These are phyloP conservation scores for Nemophila menziesii DNA, from an alignment of 257 asterid genomes.

Conservation along the genomic window DNA sequence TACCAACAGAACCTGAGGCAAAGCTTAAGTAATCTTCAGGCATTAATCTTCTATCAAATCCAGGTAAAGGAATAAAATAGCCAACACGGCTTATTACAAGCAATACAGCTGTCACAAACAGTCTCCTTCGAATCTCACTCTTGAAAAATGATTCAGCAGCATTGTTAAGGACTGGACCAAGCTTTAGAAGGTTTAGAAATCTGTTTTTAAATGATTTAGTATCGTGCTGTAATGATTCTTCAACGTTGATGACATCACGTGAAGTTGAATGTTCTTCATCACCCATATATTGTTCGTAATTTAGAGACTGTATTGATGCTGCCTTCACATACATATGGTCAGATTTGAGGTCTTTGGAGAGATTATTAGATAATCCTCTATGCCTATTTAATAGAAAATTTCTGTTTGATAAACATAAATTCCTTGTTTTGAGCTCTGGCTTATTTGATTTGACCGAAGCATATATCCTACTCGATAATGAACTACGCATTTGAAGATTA, in stretches of 20 bases:
- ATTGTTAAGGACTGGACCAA: constrained; percentile 66
- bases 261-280: constrained; percentile 16
- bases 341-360: constrained; percentile 12
- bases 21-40: constrained; percentile 86
- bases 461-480: constrained; percentile 16
- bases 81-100: constrained; percentile 77
- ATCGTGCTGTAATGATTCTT: constrained; percentile 18
- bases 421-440: constrained; percentile 21
- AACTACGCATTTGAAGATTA: constrained; percentile 12
- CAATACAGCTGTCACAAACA: constrained; percentile 73
- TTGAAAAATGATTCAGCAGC: constrained; percentile 86
- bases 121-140: constrained; percentile 92
- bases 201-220: constrained; percentile 51
- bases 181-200: constrained; percentile 47
- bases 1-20: constrained; percentile 79
- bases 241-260: constrained; percentile 12
- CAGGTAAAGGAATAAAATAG: constrained; percentile 86
- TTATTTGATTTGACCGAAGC: constrained; percentile 16
- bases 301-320: constrained; percentile 39
- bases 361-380: constrained; percentile 13
- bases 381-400: constrained; percentile 14
- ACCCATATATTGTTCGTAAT: constrained; percentile 28
- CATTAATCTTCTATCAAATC: constrained; percentile 85
- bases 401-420: constrained; percentile 15
- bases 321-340: constrained; percentile 24